These are phyloP conservation scores for Scleroderma citrinum DNA, from an alignment of 768 basidiomycete species.

Conservation along the genomic window DNA sequence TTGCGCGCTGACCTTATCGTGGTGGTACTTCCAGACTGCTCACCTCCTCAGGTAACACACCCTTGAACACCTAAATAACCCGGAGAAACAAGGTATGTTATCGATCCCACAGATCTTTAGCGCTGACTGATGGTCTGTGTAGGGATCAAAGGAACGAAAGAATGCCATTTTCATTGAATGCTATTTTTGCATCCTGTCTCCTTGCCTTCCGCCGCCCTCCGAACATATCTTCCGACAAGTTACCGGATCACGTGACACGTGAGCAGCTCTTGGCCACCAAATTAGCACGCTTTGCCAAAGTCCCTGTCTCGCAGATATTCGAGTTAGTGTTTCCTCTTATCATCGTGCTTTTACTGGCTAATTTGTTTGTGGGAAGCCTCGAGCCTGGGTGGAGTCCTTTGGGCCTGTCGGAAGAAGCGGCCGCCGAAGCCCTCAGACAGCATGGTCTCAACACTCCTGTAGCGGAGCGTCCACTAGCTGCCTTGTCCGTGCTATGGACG, in stretches of 20 bases:
- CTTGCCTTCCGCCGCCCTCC: too few species aligned
- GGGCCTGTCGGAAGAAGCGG: slow-evolving; percentile 19
- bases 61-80: slow-evolving; percentile 14
- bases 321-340: slow-evolving; percentile 8
- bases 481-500: slow-evolving; percentile 23
- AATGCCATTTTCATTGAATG: slow-evolving; percentile 16
- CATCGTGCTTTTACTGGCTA: not conserved
- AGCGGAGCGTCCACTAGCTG: slow-evolving; percentile 26
- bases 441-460: slow-evolving; percentile 26
- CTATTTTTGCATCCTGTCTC: slow-evolving; percentile 16
- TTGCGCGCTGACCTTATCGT: too few species aligned
- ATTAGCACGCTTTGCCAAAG: slow-evolving; percentile 22
- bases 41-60: slow-evolving; percentile 24
- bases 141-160: too few species aligned
- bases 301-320: slow-evolving; percentile 21
- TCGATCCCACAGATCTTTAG: not conserved
- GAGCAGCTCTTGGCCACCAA: slow-evolving; percentile 17
- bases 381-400: slow-evolving; percentile 21
- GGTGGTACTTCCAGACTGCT: slow-evolving; percentile 20
- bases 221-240: too few species aligned
- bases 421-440: slow-evolving; percentile 12
- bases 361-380: slow-evolving; percentile 9
- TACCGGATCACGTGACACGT: slow-evolving; percentile 1
- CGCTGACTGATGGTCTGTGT: not conserved
- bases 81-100: not conserved